Evolutionary conservation across 306 rosid genomes (phyloP).

Genomic region (Quercus gilva): DNA sequence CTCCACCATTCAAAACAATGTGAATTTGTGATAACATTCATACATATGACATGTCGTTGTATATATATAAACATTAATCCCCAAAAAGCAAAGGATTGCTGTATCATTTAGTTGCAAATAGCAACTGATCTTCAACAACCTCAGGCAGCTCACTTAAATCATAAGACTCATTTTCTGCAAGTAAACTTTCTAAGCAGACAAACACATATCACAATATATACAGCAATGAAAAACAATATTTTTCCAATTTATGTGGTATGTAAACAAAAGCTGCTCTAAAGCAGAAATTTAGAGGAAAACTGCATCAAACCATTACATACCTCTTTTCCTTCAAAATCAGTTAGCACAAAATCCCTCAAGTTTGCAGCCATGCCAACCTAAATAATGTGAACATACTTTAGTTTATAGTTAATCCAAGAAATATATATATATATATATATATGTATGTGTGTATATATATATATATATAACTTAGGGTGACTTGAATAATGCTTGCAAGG

Average conservation of each 20-base stretch:
- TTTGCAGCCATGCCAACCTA: constrained; percentile 98
- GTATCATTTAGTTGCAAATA: too few relatives aligned
- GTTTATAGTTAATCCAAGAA: constrained; percentile 4
- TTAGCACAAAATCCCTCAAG: constrained; percentile 70
- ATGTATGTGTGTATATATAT: background rate
- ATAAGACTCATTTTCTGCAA: too few relatives aligned
- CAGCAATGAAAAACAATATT: background rate
- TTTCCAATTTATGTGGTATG: background rate
- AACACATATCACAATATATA: background rate
- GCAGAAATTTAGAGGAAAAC: constrained; percentile 3
- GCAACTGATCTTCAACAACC: too few relatives aligned
- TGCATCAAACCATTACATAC: constrained; percentile 35
- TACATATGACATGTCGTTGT: background rate
- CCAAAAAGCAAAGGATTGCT: background rate
- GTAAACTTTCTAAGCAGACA: background rate
- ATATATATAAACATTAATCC: background rate
- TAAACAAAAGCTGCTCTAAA: background rate
- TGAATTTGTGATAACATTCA: background rate
- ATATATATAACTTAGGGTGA: background rate
- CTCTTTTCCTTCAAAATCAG: constrained; percentile 76
- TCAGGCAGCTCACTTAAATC: too few relatives aligned
- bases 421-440: background rate
- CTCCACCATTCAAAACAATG: background rate
- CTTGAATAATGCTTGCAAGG: background rate
- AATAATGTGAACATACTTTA: constrained; percentile 14